phyloP scores from a whole-genome alignment of 805 yeast genomes.

The Jamesozyma gamospora region DNA sequence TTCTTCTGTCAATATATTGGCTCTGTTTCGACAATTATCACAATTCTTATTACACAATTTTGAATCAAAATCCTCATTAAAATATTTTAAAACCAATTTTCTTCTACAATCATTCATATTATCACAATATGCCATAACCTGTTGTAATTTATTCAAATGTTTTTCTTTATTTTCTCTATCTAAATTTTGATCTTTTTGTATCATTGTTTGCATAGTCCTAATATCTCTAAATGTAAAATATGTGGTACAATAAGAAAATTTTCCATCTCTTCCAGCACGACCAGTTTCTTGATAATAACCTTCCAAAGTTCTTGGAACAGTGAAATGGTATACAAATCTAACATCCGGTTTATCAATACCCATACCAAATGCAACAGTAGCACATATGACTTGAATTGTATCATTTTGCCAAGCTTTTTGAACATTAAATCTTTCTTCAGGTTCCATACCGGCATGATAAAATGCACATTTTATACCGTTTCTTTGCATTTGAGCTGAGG shows the following conservation, averaged over 20 bases:
- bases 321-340: conserved; percentile 79
- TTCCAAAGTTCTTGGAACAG: conserved; percentile 83
- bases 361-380: conserved; percentile 98
- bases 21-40: conserved; percentile 65
- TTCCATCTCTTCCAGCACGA: conserved; percentile 96
- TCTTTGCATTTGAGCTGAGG: conserved; percentile 49
- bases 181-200: conserved; percentile 64
- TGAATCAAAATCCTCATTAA: conserved; percentile 73
- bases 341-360: conserved; percentile 98
- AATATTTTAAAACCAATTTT: conserved; percentile 79
- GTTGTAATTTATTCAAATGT: conserved; percentile 66
- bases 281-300: conserved; percentile 99
- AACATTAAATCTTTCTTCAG: conserved; percentile 58
- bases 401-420: conserved; percentile 80
- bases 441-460: conserved; percentile 90
- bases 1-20: conserved; percentile 35
- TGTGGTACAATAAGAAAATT: conserved; percentile 69
- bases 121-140: conserved; percentile 88
- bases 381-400: conserved; percentile 71
- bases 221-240: conserved; percentile 79
- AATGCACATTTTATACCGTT: conserved; percentile 60
- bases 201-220: conserved; percentile 61
- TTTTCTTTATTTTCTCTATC: conserved; percentile 59
- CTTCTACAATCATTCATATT: conserved; percentile 87
- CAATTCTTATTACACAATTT: conserved; percentile 60